A percentile compares a stretch with the other conserved stretches of the same genome.
Conservation (phyloP, 176 grass and related monocot genomes). For the Dendrocalamus sinicus region DNA sequence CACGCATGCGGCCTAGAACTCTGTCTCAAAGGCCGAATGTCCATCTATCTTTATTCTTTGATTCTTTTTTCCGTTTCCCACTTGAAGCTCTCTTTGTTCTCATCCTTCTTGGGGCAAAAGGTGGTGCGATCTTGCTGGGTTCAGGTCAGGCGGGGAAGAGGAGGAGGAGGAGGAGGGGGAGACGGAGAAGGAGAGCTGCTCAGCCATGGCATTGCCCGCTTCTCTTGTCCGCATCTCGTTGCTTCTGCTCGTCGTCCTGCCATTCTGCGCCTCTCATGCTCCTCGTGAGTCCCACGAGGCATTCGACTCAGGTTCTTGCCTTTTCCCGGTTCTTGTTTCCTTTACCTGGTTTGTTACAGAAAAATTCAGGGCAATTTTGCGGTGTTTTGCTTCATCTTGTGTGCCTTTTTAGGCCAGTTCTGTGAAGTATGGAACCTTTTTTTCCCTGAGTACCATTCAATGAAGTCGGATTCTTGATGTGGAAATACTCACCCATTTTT, state of each 20-base stretch:
- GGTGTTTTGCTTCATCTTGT: not conserved
- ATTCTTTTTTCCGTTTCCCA: not conserved
- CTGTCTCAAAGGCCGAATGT: constrained; percentile 33
- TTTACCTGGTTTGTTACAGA: not conserved
- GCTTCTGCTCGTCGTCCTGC: constrained; percentile 53
- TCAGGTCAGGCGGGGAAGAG: not conserved
- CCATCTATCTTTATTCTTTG: not conserved
- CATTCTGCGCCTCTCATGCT: constrained; percentile 45
- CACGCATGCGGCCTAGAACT: not conserved
- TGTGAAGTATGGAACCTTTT: not conserved
- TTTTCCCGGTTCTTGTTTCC: not conserved
- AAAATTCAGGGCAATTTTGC: not conserved
- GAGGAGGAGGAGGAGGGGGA: not conserved
- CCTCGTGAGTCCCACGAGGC: constrained; percentile 31
- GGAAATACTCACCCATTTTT: constrained; percentile 25
- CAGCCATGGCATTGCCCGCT: constrained; percentile 59
- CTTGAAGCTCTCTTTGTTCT: constrained; percentile 25
- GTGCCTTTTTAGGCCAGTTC: not conserved
- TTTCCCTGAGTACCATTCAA: not conserved
- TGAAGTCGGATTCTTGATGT: constrained; percentile 30
- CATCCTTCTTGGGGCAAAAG: constrained; percentile 7
- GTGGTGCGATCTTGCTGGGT: constrained; percentile 37
- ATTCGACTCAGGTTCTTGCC: constrained; percentile 38
- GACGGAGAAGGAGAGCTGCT: not conserved
- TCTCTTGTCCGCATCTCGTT: constrained; percentile 38